These are phyloP conservation scores for Apostasia ramifera DNA, from an alignment of 106 monocot species.

Conservation along the genomic window DNA sequence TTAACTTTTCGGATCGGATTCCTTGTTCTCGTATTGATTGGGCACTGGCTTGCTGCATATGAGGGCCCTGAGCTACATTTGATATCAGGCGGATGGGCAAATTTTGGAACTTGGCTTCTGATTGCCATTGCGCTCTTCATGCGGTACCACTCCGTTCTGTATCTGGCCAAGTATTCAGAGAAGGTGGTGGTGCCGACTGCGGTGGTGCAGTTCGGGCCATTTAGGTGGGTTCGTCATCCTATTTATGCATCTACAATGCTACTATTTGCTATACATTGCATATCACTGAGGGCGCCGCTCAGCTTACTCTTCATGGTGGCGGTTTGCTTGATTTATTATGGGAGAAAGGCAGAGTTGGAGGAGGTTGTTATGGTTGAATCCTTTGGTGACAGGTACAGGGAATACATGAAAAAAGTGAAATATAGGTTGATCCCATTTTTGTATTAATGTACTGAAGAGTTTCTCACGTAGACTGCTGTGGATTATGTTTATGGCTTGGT, in stretches of 20 bases:
- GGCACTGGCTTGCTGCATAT: conserved; percentile 56
- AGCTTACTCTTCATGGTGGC: conserved; percentile 39
- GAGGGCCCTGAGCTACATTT: conserved; percentile 66
- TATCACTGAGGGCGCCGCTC: conserved; percentile 53
- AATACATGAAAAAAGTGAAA: conserved; percentile 65
- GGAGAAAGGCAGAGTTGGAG: conserved; percentile 64
- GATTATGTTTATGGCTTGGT: too few relatives aligned
- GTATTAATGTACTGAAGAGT: conserved; percentile 21
- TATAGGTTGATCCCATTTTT: conserved; percentile 68
- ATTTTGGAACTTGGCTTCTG: conserved; percentile 45
- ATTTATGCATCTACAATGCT: conserved; percentile 69
- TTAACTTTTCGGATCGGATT: conserved; percentile 16
- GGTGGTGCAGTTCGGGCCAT: conserved; percentile 80
- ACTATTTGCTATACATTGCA: conserved; percentile 45
- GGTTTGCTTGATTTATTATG: conserved; percentile 54
- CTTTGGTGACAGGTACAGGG: conserved; percentile 49
- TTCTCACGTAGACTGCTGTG: too few relatives aligned
- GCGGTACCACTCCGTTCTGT: conserved; percentile 69
- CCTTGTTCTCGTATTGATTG: conserved; percentile 31
- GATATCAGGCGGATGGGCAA: conserved; percentile 62
- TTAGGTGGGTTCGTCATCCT: conserved; percentile 70
- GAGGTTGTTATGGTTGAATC: conserved; percentile 53
- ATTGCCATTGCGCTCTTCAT: conserved; percentile 40
- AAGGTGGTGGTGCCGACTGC: conserved; percentile 51
- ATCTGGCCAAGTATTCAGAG: conserved; percentile 62